phyloP scores from a whole-genome alignment of 148 eudicot species.

The Persicaria maculosa region DNA sequence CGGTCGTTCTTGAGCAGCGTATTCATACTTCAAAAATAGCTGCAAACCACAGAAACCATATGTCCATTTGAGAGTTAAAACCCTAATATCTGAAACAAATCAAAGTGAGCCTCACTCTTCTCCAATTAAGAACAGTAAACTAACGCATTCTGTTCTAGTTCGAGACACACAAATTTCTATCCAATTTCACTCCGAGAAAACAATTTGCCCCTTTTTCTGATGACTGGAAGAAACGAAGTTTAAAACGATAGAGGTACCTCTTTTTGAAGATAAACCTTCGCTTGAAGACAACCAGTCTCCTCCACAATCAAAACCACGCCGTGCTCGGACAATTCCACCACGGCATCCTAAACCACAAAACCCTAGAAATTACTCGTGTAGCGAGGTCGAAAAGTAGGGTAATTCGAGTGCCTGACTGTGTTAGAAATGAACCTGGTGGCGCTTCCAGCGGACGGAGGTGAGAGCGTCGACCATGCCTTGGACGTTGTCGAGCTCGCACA shows the following conservation, averaged over 20 bases:
- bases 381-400: not conserved
- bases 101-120: not conserved
- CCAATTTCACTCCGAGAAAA: not conserved
- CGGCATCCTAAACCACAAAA: slow-evolving; percentile 52
- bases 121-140: no score
- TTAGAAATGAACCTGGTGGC: slow-evolving; percentile 50
- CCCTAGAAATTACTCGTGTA: not conserved
- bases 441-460: slow-evolving; percentile 92
- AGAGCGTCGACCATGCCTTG: slow-evolving; percentile 96
- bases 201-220: not conserved
- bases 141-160: not conserved
- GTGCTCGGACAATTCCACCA: slow-evolving; percentile 84
- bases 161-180: not conserved
- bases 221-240: not conserved
- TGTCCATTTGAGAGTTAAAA: not conserved
- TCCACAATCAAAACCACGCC: slow-evolving; percentile 87
- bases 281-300: slow-evolving; percentile 89
- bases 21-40: slow-evolving; percentile 76
- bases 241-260: slow-evolving; percentile 43
- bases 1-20: slow-evolving; percentile 74
- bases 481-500: slow-evolving; percentile 76
- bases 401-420: not conserved
- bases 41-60: slow-evolving; percentile 23
- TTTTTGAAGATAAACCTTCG: slow-evolving; percentile 87
- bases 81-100: not conserved